Conservation (phyloP, 2,329 filamentous ascomycete species). For the Grosmannia huntii region DNA sequence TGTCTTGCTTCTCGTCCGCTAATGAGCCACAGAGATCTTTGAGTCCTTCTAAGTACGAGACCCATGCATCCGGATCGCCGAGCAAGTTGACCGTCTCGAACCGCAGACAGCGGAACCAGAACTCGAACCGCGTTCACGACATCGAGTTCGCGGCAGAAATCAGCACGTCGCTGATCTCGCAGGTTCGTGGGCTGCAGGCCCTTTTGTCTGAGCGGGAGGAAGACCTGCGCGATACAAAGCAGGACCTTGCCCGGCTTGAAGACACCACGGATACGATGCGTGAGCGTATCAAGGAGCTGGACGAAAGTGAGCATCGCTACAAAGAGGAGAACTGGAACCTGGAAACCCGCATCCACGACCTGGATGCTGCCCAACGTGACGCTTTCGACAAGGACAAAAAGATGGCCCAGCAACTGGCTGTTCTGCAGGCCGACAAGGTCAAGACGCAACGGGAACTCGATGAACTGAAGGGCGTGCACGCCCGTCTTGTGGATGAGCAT, state of each 20-base stretch:
- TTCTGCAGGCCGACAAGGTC: slow-evolving; percentile 62
- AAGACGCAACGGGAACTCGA: slow-evolving; percentile 75
- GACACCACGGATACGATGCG: slow-evolving; percentile 67
- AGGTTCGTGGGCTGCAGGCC: slow-evolving; percentile 80
- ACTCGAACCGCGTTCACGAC: slow-evolving; percentile 77
- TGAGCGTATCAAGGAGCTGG: slow-evolving; percentile 67
- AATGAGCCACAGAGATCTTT: slow-evolving; percentile 43
- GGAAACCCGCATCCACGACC: slow-evolving; percentile 82
- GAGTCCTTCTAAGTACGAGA: slow-evolving; percentile 68
- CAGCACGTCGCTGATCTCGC: slow-evolving; percentile 84
- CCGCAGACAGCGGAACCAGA: slow-evolving; percentile 81
- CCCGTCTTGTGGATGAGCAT: slow-evolving; percentile 73
- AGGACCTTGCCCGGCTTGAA: slow-evolving; percentile 69
- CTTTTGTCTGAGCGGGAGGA: slow-evolving; percentile 82
- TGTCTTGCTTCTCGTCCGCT: background rate
- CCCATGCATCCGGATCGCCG: slow-evolving; percentile 72
- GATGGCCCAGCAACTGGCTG: slow-evolving; percentile 58
- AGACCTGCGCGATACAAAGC: slow-evolving; percentile 58
- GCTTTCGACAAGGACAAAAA: slow-evolving; percentile 72
- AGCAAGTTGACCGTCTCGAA: slow-evolving; percentile 81
- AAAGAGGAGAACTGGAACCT: slow-evolving; percentile 99
- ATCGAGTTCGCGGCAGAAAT: slow-evolving; percentile 99
- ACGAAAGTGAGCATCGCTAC: slow-evolving; percentile 90
- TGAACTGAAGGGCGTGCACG: slow-evolving; percentile 68
- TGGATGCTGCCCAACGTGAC: slow-evolving; percentile 61